Evolutionary conservation across 768 basidiomycete species (phyloP), one percentile per base, ranked within the genome.

Genomic region (Boletus sp.): DNA sequence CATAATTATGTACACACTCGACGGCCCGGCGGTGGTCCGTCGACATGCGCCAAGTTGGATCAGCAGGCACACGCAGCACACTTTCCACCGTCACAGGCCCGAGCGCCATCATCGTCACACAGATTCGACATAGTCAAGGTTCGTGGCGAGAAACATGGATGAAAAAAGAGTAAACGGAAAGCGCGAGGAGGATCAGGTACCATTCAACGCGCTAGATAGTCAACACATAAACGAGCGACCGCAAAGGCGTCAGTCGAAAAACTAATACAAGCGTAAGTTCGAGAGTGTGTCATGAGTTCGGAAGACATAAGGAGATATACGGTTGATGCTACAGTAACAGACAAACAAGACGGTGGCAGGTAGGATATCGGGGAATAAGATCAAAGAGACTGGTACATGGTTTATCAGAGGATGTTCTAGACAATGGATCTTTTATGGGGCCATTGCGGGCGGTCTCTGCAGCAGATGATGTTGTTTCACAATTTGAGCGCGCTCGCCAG

Each of bases 401-500:
- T 30, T 17, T 42, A 23, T 5, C 14, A 10, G 32, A n/a, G 21
- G 47, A 51, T 58, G 57, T 58, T 15, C 51, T 14, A 47, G n/a
- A 13, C 34, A 32, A 19, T 19, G 40, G 14, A 37, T 29, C 23
- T 51, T 51, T 54, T 54, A 69, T 54, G 63, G 53, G 15, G 59
- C 51, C 71, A 66, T 65, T 30, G 71, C 65, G 11, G 71, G 70
- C 2, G 71, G 71, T 51, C 70, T 56, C 27, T 72, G 69, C 33
- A 71, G 43, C 13, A 71, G 49, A 48, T 65, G 70, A 1, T 61
- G 71, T 42, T 72, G 69, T 48, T 69, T 72, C 34, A 57, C 48
- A 35, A 65, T 55, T 37, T 70, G 67, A n/a, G 69, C 73, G 9
- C 83, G 81, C 67, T 88, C 87, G 54, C 83, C 79, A 14, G 86